Conservation (phyloP, 75 land plant genomes). For the Cryptomeria japonica region DNA sequence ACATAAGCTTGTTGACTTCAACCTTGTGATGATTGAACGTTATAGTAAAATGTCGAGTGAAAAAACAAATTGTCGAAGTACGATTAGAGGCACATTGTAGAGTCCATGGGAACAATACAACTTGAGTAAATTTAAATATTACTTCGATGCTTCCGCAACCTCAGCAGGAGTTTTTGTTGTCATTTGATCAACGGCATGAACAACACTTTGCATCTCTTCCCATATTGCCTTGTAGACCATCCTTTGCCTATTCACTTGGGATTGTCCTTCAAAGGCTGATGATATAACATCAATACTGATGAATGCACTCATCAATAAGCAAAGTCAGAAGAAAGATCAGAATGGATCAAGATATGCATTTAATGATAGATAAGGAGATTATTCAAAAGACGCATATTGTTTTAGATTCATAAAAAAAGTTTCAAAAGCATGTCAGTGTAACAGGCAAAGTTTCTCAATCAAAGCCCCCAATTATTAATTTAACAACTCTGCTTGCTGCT, state of each 20-base stretch:
- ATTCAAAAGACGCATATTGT: not conserved
- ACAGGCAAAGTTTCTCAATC: not conserved
- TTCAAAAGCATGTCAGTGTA: not conserved
- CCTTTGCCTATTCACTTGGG: conserved; percentile 86
- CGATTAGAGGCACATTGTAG: not conserved
- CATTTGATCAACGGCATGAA: conserved; percentile 98
- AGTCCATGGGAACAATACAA: not conserved
- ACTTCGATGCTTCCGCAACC: conserved; percentile 23
- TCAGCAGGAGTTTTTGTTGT: conserved; percentile 80
- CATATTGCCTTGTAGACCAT: conserved; percentile 99
- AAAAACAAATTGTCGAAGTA: not conserved
- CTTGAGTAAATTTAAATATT: not conserved
- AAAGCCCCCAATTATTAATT: not conserved
- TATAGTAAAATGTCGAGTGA: not conserved
- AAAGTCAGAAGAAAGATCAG: not conserved
- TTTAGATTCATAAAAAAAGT: conserved; percentile 3
- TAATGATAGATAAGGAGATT: not conserved
- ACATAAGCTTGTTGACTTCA: not conserved
- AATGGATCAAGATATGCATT: not conserved
- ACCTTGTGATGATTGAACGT: not conserved
- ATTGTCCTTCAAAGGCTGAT: conserved; percentile 81
- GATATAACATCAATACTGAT: conserved; percentile 88
- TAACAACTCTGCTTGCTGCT: not conserved
- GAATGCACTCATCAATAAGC: not conserved
- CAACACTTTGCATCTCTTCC: conserved; percentile 91